Evolutionary conservation across 805 yeast genomes (phyloP).

Genomic region (Suhomyces kilbournensis): DNA sequence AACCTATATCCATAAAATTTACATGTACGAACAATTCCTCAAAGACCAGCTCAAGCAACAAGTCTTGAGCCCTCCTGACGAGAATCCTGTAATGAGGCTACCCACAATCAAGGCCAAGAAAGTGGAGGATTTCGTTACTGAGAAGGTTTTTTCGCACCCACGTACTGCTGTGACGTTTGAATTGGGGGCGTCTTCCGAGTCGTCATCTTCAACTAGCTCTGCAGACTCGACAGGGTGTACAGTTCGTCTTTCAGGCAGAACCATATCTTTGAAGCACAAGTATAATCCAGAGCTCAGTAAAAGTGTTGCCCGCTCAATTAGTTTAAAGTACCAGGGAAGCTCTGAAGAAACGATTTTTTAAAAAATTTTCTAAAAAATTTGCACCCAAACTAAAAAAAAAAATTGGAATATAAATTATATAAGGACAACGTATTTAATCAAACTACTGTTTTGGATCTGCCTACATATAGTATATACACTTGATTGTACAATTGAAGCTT

Average conservation of each 20-base stretch:
- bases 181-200: not conserved
- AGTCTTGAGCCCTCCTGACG: not conserved
- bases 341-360: not conserved
- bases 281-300: slow-evolving; percentile 7
- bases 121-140: not conserved
- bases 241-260: slow-evolving; percentile 1
- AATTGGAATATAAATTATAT: too few species aligned
- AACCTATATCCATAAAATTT: slow-evolving; percentile 20
- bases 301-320: not conserved
- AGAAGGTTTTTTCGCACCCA: not conserved
- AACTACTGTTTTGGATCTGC: too few species aligned
- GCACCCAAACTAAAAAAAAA: not conserved
- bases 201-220: not conserved
- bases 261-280: slow-evolving; percentile 6
- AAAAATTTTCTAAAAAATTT: not conserved
- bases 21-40: slow-evolving; percentile 15
- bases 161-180: not conserved
- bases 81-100: not conserved
- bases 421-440: too few species aligned
- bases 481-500: too few species aligned
- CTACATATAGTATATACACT: not conserved
- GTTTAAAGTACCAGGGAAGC: not conserved
- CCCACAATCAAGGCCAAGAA: not conserved
- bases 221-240: not conserved
- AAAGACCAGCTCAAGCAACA: slow-evolving; percentile 1